phyloP scores from a whole-genome alignment of 2,329 filamentous ascomycete genomes.

The Cyclaneusma minus region DNA sequence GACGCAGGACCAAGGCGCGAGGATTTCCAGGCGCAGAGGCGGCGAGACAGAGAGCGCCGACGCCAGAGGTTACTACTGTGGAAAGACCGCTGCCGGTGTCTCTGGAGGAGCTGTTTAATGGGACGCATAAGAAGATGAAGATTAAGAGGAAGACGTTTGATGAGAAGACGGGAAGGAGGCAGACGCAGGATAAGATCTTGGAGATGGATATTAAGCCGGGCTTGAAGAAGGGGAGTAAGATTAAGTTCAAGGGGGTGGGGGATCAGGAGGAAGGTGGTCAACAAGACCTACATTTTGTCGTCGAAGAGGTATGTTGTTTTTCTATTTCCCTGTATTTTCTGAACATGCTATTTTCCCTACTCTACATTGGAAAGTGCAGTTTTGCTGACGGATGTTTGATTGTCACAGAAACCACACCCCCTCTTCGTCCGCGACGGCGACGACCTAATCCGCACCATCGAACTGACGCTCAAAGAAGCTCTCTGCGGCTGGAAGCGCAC shows the following conservation, averaged over 20 bases:
- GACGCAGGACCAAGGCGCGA: constrained; percentile 19
- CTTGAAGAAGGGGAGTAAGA: constrained; percentile 92
- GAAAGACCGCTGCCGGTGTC: constrained; percentile 70
- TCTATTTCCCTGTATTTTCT: neutral
- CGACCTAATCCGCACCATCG: constrained; percentile 64
- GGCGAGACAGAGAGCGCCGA: constrained; percentile 26
- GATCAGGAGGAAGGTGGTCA: constrained; percentile 94
- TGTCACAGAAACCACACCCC: constrained; percentile 63
- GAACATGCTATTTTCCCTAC: constrained; percentile 1
- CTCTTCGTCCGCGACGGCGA: constrained; percentile 79
- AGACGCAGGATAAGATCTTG: constrained; percentile 74
- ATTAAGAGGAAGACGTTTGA: constrained; percentile 96
- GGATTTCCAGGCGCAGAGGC: constrained; percentile 18
- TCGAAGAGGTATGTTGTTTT: constrained; percentile 64
- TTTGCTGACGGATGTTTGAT: constrained; percentile 30
- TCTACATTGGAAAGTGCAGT: constrained; percentile 1
- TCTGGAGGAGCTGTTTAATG: constrained; percentile 78
- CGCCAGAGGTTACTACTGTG: constrained; percentile 79
- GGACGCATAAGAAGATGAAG: constrained; percentile 91
- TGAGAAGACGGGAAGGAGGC: constrained; percentile 61
- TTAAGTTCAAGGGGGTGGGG: constrained; percentile 95
- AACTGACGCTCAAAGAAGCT: constrained; percentile 82
- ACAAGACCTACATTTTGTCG: constrained; percentile 88
- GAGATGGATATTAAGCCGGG: constrained; percentile 94
- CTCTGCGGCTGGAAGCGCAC: constrained; percentile 86